These are phyloP conservation scores for Coffea humblotiana DNA, from an alignment of 305 asterid genomes.

Conservation along the genomic window DNA sequence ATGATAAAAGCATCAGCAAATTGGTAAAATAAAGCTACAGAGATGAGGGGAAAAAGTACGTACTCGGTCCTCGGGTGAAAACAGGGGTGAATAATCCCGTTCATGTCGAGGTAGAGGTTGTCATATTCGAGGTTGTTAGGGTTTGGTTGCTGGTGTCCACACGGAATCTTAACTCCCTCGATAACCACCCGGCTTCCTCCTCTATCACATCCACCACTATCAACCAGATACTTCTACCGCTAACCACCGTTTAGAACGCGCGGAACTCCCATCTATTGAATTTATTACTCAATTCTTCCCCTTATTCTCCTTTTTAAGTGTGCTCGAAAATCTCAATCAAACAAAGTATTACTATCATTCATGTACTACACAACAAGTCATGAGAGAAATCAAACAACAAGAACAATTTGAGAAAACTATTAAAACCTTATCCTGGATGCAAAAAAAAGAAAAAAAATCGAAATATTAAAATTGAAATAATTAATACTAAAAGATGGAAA, in stretches of 20 bases:
- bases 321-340: not conserved
- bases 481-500: not conserved
- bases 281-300: slow-evolving; percentile 16
- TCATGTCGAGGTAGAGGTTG: slow-evolving; percentile 91
- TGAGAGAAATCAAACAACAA: too few relatives aligned
- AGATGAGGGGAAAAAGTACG: slow-evolving; percentile 14
- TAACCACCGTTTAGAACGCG: slow-evolving; percentile 94
- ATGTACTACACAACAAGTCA: too few relatives aligned
- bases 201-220: slow-evolving; percentile 79
- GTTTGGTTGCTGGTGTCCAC: slow-evolving; percentile 89
- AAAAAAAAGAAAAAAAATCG: not conserved
- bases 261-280: slow-evolving; percentile 81
- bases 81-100: slow-evolving; percentile 92
- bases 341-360: too few relatives aligned
- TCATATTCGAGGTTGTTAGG: slow-evolving; percentile 82
- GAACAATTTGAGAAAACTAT: too few relatives aligned
- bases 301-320: too few relatives aligned
- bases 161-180: slow-evolving; percentile 70
- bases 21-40: not conserved
- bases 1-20: not conserved
- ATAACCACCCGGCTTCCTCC: slow-evolving; percentile 79
- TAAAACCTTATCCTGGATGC: too few relatives aligned
- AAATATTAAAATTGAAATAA: not conserved
- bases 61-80: slow-evolving; percentile 94
- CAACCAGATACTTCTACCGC: slow-evolving; percentile 95